These are phyloP conservation scores for Discostella pseudostelligera DNA, from an alignment of 108 stramenopile genomes.

Conservation along the genomic window DNA sequence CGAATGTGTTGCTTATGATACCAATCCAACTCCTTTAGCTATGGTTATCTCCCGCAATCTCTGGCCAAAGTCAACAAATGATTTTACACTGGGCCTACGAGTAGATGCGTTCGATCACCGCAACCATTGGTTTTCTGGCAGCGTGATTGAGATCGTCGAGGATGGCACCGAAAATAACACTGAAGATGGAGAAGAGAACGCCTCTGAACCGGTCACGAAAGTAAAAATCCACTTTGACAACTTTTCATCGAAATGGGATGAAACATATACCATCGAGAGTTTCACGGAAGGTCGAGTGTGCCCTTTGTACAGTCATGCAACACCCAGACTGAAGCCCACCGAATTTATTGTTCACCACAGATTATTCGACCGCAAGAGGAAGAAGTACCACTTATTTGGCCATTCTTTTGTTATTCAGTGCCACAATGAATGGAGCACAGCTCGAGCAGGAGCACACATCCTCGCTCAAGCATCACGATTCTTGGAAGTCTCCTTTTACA, in stretches of 20 bases:
- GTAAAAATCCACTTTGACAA: constrained; percentile 92
- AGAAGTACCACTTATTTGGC: constrained; percentile 59
- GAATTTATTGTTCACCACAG: constrained; percentile 81
- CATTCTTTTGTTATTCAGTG: constrained; percentile 76
- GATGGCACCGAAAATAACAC: constrained; percentile 22
- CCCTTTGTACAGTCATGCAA: constrained; percentile 79
- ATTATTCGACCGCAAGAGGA: constrained; percentile 43
- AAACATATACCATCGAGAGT: constrained; percentile 76
- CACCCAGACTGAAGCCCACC: constrained; percentile 68
- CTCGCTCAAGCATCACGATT: constrained; percentile 83
- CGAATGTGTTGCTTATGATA: constrained; percentile 77
- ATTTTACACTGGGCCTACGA: constrained; percentile 79
- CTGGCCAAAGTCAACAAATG: constrained; percentile 70
- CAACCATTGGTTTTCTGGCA: constrained; percentile 89
- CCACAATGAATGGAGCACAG: constrained; percentile 86
- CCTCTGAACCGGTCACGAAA: constrained; percentile 38
- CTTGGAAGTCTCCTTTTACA: constrained; percentile 42
- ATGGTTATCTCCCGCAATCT: constrained; percentile 77
- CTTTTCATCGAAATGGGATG: constrained; percentile 92
- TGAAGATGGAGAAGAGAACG: constrained; percentile 20
- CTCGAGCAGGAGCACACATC: constrained; percentile 87
- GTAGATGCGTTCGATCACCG: constrained; percentile 93
- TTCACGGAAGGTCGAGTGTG: constrained; percentile 71
- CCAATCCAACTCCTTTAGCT: constrained; percentile 62
- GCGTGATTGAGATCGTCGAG: constrained; percentile 77